phyloP scores from a whole-genome alignment of 805 yeast genomes.

The Kazachstania viticola region DNA sequence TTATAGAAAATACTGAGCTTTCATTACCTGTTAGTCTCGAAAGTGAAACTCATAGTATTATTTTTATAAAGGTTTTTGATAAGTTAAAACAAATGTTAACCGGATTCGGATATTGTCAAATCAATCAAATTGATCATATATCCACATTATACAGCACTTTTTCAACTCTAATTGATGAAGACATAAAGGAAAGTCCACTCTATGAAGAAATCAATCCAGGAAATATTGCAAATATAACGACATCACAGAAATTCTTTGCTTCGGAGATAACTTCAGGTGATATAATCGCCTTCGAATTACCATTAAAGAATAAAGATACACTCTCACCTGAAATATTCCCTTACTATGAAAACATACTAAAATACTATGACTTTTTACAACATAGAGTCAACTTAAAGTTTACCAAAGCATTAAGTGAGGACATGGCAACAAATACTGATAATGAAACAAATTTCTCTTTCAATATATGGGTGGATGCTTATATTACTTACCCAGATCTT shows the following conservation, averaged over 20 bases:
- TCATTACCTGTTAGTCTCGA: constrained; percentile 7
- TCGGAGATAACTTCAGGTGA: constrained; percentile 61
- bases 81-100: constrained; percentile 36
- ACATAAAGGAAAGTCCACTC: constrained; percentile 11
- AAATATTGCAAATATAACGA: constrained; percentile 35
- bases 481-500: constrained; percentile 46
- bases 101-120: constrained; percentile 55
- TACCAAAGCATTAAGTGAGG: constrained; percentile 8
- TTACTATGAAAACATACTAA: constrained; percentile 29
- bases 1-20: constrained; percentile 3
- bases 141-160: constrained; percentile 10
- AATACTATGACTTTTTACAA: constrained; percentile 42
- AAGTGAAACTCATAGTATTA: constrained; percentile 11
- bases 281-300: constrained; percentile 33
- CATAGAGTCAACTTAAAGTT: constrained; percentile 52
- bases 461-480: constrained; percentile 60
- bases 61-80: constrained; percentile 62
- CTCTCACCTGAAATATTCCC: constrained; percentile 13
- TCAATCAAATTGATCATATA: constrained; percentile 37
- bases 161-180: neutral
- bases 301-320: constrained; percentile 2
- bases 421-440: neutral
- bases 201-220: constrained; percentile 54
- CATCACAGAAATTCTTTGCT: constrained; percentile 34
- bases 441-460: constrained; percentile 20